Evolutionary conservation across 108 stramenopile species (phyloP), one percentile per base, ranked within the genome.

Genomic region (Pseudonitzschia multiseries): DNA sequence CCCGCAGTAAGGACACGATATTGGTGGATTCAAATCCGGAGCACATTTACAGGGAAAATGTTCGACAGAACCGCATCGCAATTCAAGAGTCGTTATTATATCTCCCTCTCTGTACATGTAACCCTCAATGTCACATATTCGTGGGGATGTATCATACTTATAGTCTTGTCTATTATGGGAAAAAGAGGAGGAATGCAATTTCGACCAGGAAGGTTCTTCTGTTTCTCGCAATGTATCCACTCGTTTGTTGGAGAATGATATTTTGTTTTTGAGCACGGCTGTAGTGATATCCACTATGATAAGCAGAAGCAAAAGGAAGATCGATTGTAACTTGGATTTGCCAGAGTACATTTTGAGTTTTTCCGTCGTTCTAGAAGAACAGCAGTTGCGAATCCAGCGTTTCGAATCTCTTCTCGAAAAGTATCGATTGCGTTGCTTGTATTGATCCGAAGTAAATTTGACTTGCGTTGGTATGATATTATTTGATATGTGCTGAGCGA

Each of bases 1-100:
- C 13, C 43, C 69, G 22, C 78, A 79, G 60, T 73, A 73, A 12
- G 78, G 78, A 52, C 78, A 79, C 32, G 65, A 63, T 21, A 79
- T 6, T 41, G 66, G 66, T 24, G 53, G 66, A 15, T 61, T 18
- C 26, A 72, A 18, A 60, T 62, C 57, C 8, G 78, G 78, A 63
- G 71, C 71, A 36, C 78, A 79, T 32, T 52, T 68, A 59, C 78
- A 79, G 18, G 78, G 78, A 44, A 43, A 69, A 8, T 76, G 68
- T 0, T 43, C 66, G 33, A 32, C 14, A 28, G 61, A 46, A 3
- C 74, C 74, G 32, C 74, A 75, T 57, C 56, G 36, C 15, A 53
- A 56, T 27, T 57, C 74, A 48, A 75, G 68, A 31, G 27, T 60
- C 22, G 17, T 29, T 20, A 56, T 4, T 21, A 10, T 26, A 1